Evolutionary conservation across 2,329 filamentous ascomycete genomes (phyloP).

Genomic region (Fusarium phyllophilum): DNA sequence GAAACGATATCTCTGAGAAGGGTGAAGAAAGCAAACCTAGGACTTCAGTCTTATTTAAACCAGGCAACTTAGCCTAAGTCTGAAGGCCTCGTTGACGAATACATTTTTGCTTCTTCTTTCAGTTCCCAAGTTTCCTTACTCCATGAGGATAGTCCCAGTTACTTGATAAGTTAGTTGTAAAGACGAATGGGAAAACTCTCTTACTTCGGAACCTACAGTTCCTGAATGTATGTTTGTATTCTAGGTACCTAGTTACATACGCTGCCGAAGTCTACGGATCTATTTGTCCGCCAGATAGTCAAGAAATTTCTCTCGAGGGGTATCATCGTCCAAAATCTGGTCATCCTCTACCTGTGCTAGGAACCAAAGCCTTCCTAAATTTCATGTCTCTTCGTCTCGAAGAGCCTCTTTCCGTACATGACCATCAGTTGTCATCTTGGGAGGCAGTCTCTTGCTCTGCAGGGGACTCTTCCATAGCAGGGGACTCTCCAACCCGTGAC

Average conservation of each 20-base stretch:
- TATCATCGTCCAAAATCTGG: not conserved
- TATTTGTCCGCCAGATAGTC: not conserved
- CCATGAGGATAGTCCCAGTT: not conserved
- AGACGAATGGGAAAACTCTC: not conserved
- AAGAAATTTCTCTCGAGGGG: not conserved
- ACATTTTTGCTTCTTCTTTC: not conserved
- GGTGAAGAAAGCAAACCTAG: too few relatives aligned
- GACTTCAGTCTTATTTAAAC: too few relatives aligned
- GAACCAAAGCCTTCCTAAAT: not conserved
- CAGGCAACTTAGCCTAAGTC: too few relatives aligned
- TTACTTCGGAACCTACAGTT: too few relatives aligned
- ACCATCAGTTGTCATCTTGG: not conserved
- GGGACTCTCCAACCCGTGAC: not conserved
- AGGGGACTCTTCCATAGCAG: not conserved
- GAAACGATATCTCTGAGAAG: not conserved
- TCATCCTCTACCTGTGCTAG: not conserved
- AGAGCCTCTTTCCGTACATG: not conserved
- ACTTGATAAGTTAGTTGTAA: not conserved
- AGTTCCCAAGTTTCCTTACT: not conserved
- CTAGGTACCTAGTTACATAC: not conserved
- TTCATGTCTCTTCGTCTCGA: fast-evolving
- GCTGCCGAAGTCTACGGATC: not conserved
- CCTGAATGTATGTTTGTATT: not conserved
- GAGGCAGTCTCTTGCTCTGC: not conserved
- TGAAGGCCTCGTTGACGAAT: not conserved